Base-by-base conservation (phyloP, 345 rosid genomes). In the Pistacia integerrima region DNA sequence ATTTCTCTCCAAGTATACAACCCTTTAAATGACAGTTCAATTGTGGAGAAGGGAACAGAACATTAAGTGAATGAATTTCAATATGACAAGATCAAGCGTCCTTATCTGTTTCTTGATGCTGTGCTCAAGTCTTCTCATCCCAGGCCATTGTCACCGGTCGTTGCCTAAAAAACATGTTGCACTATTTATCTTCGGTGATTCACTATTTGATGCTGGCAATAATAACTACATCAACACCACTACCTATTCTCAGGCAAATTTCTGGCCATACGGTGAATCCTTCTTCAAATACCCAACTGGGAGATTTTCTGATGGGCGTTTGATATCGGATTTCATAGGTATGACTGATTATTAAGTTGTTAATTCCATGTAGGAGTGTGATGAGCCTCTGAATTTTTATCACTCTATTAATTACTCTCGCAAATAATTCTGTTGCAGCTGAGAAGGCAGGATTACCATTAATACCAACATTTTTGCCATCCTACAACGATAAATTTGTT, bases 181-280 rank as follows among this genome's bases (percentile, higher is more conserved):
- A 1, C 17, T 85, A 49, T 82, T 84, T 64, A 25, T 80, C 0
- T 82, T 86, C 16, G 87, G 87, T 8, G 89, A 86, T 67, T 82
- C 89, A 0, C 4, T 82, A 0, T 80, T 77, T 17, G 87, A 86
- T 36, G 74, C 67, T 8, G 85, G 87, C 20, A 76, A 79, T 55
- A 83, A 83, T 13, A 78, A 84, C 70, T 84, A 75, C 54, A 74
- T 83, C 60, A 62, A 75, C 62, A 73, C 76, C 59, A 75, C 74
- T 10, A 3, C 14, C 14, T 12, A 51, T 2, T 30, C 11, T 11
- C 67, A 49, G 13, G 89, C 85, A 11, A 76, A 86, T 69, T 80
- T 64, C 64, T 49, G 38, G 38, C 86, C 86, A 0, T 83, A 77
- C 4, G 83, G 81, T 0, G 74, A 80, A 49, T 64, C 77, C 28